Base-by-base conservation (phyloP, 805 yeast species). In the Candida pini region DNA sequence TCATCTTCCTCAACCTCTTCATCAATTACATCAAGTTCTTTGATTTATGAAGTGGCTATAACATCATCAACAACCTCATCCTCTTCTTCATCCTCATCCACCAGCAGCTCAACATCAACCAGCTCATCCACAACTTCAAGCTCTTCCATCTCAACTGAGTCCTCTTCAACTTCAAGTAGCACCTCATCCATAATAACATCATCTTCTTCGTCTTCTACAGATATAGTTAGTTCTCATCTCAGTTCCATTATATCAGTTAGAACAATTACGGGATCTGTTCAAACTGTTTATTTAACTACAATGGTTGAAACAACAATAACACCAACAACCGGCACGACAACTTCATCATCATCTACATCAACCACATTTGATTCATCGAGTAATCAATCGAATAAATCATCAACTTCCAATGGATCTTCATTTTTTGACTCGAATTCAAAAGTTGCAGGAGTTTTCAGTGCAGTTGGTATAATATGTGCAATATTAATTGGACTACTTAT, bases 371-470 rank as follows among this genome's bases (percentile, higher is more conserved):
- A 34, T n/a, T 17, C 47, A 17, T 15, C 49, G 16, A 47, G 5
- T 19, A 49, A 6, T 22, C 49, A 17, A 5, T 22, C 25, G 4
- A 22, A 7, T 5, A 13, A 22, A 4, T 4, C 25, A 24, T 24
- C 28, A 6, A 26, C 15, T 19, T 18, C 25, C 13, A 5, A 12
- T 7, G 6, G 10, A 16, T 3, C 10, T 14, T 63, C 78, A 3
- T 86, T 81, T 51, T 86, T 82, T 68, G 66, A 69, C 38, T 63
- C 75, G 30, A 74, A 73, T 30, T 94, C 90, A 0, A 82, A 81
- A 52, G 92, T 86, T 1, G 94, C 89, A 0, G 96, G 94, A 3
- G 82, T 87, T 0, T 86, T 86, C 58, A 76, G 82, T 2, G 88
- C 74, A 0, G 92, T 86, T 13, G 95, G 89, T 1, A 47, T 86